phyloP scores from a whole-genome alignment of 257 asterid genomes.

The Fraxinus anomala region DNA sequence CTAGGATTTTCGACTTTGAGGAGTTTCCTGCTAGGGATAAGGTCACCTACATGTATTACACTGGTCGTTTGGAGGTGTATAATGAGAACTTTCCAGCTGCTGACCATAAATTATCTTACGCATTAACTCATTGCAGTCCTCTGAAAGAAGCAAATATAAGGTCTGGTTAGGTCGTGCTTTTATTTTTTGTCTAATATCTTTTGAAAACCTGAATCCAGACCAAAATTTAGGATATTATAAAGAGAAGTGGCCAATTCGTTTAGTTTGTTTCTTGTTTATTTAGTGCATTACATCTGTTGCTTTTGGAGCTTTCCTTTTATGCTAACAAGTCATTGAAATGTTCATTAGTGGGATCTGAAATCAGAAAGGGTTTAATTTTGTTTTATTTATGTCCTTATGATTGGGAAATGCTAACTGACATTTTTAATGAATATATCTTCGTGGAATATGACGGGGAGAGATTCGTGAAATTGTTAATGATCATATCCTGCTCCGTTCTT shows the following conservation, averaged over 20 bases:
- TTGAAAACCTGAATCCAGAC: constrained; percentile 22
- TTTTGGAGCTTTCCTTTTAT: neutral
- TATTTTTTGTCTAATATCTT: constrained; percentile 22
- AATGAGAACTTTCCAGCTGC: constrained; percentile 94
- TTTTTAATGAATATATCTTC: neutral
- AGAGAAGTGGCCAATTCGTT: neutral
- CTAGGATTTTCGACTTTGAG: constrained; percentile 90
- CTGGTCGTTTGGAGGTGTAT: constrained; percentile 97
- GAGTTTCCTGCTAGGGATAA: constrained; percentile 94
- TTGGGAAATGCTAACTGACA: neutral
- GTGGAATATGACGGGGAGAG: neutral
- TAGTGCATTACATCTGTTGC: constrained; percentile 12
- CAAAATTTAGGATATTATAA: constrained; percentile 18
- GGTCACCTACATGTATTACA: constrained; percentile 97
- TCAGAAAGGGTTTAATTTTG: neutral
- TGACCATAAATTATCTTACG: constrained; percentile 86
- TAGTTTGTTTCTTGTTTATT: constrained; percentile 8
- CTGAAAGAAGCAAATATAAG: constrained; percentile 78
- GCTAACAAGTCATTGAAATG: neutral
- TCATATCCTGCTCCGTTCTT: neutral
- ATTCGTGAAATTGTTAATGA: too few relatives aligned
- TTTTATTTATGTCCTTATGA: neutral
- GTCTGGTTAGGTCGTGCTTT: constrained; percentile 34
- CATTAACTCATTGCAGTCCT: constrained; percentile 63
- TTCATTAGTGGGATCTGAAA: neutral